Evolutionary conservation across 495 filamentous ascomycete species (phyloP).

Genomic region (Neurospora discreta): DNA sequence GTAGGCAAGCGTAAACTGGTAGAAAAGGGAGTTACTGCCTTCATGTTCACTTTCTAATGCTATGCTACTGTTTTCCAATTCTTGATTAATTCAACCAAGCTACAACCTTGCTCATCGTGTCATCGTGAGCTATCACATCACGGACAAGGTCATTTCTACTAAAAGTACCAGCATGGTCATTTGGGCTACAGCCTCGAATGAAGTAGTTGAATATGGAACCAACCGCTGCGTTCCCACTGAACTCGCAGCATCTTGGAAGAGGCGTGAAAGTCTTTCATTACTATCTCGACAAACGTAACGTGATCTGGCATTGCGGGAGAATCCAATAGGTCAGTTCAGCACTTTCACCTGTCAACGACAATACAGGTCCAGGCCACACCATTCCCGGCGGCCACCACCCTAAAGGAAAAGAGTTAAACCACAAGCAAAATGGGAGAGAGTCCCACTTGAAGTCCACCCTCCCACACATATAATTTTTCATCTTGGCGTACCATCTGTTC

Average conservation of each 20-base stretch:
- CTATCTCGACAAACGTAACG: too few relatives aligned
- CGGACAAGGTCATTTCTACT: background rate
- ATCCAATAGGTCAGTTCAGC: too few relatives aligned
- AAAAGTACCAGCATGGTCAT: background rate
- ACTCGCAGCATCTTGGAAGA: background rate
- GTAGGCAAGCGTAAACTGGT: background rate
- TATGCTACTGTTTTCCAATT: background rate
- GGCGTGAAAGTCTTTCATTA: too few relatives aligned
- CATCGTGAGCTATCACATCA: background rate
- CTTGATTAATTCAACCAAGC: background rate
- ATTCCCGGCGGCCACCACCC: too few relatives aligned
- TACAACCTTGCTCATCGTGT: background rate
- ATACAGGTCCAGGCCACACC: too few relatives aligned
- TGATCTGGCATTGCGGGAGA: too few relatives aligned
- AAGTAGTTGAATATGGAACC: background rate
- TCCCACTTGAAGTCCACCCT: too few relatives aligned
- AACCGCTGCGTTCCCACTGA: background rate
- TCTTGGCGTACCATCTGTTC: background rate
- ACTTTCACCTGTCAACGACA: too few relatives aligned
- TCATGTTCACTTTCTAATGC: background rate
- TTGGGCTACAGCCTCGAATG: background rate
- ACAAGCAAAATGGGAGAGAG: too few relatives aligned
- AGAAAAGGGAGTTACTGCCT: background rate
- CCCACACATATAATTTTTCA: background rate
- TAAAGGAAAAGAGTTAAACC: too few relatives aligned